Base-by-base conservation (phyloP, 2,329 filamentous ascomycete genomes). In the Ramularia collo-cygni region DNA sequence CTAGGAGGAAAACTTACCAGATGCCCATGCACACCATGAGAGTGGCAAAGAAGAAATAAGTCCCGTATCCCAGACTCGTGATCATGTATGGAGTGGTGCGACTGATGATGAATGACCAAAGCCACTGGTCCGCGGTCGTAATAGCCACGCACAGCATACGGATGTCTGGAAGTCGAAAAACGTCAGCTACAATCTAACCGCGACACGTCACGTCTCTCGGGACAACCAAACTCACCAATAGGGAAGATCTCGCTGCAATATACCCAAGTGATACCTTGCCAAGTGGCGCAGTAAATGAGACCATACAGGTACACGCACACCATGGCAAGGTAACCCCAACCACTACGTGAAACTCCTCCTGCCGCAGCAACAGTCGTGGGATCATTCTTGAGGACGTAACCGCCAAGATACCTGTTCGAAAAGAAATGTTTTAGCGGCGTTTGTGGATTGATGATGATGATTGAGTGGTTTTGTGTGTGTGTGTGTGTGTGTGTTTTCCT, bases 301-400 rank as follows among this genome's bases (percentile, higher is more conserved):
- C 66, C 72, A 46, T 75, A 76, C 1, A 76, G 59, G 60, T 75
- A 76, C 16, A 76, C 69, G 53, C 71, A 71, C 2, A 71, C 72
- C 21, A 72, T 75, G 6, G 73, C 72, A 10, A 72, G 64, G 42
- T 71, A 68, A 0, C 72, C 74, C 41, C 70, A 71, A 3, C 66
- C 68, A 5, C 64, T 55, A 0, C 69, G 68, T 4, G 64, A 59
- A 2, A 67, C 53, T 9, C 61, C 57, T 6, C 71, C 71, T 2
- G 62, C 61, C 1, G 56, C 60, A 28, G 72, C 70, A 15, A 67
- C 65, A 1, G 53, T 61, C 7, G 68, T 64, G 0, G 72, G 71
- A 35, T 74, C 68, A 2, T 67, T 68, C 32, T 69, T 67, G 55
- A 72, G 70, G 28, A 76, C 71, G 44, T 75, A 76, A 5, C 68